Conservation (phyloP, 108 stramenopile species). For the Nitzschia sp. region DNA sequence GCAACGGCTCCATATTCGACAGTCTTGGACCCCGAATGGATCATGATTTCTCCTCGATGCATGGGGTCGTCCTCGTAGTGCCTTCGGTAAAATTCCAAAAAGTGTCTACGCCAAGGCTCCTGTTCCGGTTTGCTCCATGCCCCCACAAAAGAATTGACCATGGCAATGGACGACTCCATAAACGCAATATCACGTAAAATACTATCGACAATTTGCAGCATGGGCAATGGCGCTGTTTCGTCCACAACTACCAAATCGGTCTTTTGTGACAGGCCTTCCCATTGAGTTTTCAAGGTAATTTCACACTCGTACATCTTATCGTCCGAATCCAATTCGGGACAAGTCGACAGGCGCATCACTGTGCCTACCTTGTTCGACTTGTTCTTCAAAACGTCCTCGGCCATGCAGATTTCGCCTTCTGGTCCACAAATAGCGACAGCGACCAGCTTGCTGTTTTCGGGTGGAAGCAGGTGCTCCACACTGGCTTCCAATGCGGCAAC, state of each 20-base stretch:
- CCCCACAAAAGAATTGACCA: not conserved
- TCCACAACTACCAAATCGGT: constrained; percentile 25
- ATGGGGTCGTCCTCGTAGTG: constrained; percentile 33
- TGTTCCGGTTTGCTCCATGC: constrained; percentile 7
- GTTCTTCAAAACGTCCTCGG: constrained; percentile 9
- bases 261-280: constrained; percentile 4
- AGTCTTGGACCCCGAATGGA: not conserved
- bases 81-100: constrained; percentile 33
- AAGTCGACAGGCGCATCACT: constrained; percentile 32
- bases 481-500: not conserved
- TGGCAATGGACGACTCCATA: not conserved
- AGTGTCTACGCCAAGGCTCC: constrained; percentile 17
- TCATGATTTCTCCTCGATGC: constrained; percentile 8
- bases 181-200: constrained; percentile 15
- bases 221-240: constrained; percentile 11
- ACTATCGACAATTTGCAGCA: constrained; percentile 36
- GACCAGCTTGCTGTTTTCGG: not conserved
- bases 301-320: constrained; percentile 38
- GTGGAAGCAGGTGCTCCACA: not conserved
- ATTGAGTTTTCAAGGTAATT: not conserved
- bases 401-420: constrained; percentile 14
- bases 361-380: not conserved
- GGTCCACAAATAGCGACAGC: constrained; percentile 28
- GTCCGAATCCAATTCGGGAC: constrained; percentile 25
- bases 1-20: constrained; percentile 26